Base-by-base conservation (phyloP, 306 rosid genomes). In the Betula pendula region DNA sequence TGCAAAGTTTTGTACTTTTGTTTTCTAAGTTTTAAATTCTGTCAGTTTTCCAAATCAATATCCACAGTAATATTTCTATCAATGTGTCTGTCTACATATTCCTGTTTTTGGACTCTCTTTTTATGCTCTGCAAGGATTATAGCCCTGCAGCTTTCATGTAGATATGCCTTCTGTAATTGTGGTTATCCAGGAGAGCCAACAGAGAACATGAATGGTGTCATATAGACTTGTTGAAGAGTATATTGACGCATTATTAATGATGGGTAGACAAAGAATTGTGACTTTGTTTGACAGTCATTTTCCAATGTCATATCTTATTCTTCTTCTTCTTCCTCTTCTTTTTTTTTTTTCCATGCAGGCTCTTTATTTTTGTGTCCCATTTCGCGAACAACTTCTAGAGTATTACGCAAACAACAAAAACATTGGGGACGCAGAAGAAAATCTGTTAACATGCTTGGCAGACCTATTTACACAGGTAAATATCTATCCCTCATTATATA, bases 341-440 rank as follows among this genome's bases (percentile, higher is more conserved):
- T 44, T 79, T 82, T 65, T 77, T 67, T 22, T 55, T 74, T 45
- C 63, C 68, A 44, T 81, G 83, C 92, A 93, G 99, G 99, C 99
- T 19, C 93, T 96, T 71, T 96, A 96, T 83, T 96, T 96, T 76
- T 96, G 99, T 74, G 99, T 93, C 82, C 99, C 99, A 49, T 96
- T 96, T 80, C 99, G 99, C 2, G 98, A 96, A 70, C 98, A 96
- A 66, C 85, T 96, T 74, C 80, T 96, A 51, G 97, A 93, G 70
- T 96, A 91, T 75, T 96, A 93, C 85, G 88, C 94, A 73, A 93
- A 73, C 85, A 86, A 76, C 88, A 96, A 87, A 84, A 90, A 77
- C 79, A 42, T 79, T 80, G 92, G 84, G 75, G 98, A 91, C 25
- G 86, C 74, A 14, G 98, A 96, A 82, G 99, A 96, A 84, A 96